Base-by-base conservation (phyloP, 345 rosid genomes). In the Salix dunnii region DNA sequence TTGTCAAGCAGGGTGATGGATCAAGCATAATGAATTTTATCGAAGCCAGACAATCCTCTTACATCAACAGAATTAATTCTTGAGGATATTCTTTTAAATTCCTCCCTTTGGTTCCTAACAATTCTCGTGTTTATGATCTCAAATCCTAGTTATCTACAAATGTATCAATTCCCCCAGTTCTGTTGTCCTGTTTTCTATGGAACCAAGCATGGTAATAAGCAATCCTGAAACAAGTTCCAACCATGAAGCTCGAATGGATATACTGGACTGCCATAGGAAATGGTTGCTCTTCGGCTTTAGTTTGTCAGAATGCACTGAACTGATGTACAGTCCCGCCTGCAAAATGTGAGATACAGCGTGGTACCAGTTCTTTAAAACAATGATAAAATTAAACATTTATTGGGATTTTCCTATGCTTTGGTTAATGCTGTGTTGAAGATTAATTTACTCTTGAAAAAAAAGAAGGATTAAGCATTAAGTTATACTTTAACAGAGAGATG, bases 1-100 rank as follows among this genome's bases (percentile, higher is more conserved):
- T 91, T 42, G 83, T 92, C 6, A 89, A 77, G 88, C 83, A 76
- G 28, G 96, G 96, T 18, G 84, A 88, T 83, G 94, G 91, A 72
- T 77, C 83, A 76, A 87, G 89, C 65, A 86, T 93, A 48, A 78
- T 76, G 46, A 72, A 85, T 38, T 85, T 88, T 84, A 93, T 95
- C 74, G 87, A 82, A 74, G 87, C 60, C 61, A 90, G 78, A 82
- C 92, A 88, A 75, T 80, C 94, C 10, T 74, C 85, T 18, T 96
- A 91, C 72, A 81, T 87, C 30, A 74, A 85, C 71, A 77, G 74
- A 46, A 88, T 88, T 63, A 82, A 88, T 75, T 85, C 82, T 79
- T 86, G 80, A 88, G 64, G 43, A 64, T 14, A 3, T 35, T 18
- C 14, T 3, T 61, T 58, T 27, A 23, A 55, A 55, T 55, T 20